Base-by-base conservation (phyloP, 352 stramenopile species). In the Aphanomyces astaci region DNA sequence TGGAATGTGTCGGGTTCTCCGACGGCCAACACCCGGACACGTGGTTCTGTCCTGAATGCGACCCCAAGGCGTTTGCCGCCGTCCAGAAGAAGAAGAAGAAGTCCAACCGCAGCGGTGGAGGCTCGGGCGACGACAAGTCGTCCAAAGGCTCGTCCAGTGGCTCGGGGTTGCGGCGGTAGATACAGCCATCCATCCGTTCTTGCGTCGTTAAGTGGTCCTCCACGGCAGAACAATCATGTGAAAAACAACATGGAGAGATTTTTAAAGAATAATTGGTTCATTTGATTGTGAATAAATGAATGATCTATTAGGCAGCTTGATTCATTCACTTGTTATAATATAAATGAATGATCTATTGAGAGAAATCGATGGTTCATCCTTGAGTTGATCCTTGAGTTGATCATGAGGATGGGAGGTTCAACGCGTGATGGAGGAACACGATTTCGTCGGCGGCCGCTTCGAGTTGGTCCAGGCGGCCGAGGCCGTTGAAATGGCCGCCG, bases 61-160 rank as follows among this genome's bases (percentile, higher is more conserved):
- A 92, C 73, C 84, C 82, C 9, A 91, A 92, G 73, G 75, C 79
- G 55, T 90, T 91, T 68, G 81, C 81, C 39, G 80, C 81, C 13
- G 88, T 86, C 64, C 79, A 82, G 72, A 87, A 81, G 78, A 92
- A 89, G 80, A 92, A 91, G 78, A 92, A 91, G 75, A 94, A 92
- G 73, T 43, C 36, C 7, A 31, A 25, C 3, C 59, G 59, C 32
- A 64, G 39, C 39, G 39, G 39, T 17, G 39, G 39, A 9, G 45
- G 45, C 7, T 43, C 36, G 7, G 36, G 36, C 36, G 36, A 43
- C 36, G 36, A 43, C 36, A 43, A 43, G 36, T 43, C 36, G 36
- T 43, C 36, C 36, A 43, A 43, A 15, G 7, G 7, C 7, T 43
- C 36, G 36, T 43, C 36, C 7, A 43, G 36, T 43, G 36, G 36